phyloP scores from a whole-genome alignment of 257 asterid species.

The Euphrasia confusa region DNA sequence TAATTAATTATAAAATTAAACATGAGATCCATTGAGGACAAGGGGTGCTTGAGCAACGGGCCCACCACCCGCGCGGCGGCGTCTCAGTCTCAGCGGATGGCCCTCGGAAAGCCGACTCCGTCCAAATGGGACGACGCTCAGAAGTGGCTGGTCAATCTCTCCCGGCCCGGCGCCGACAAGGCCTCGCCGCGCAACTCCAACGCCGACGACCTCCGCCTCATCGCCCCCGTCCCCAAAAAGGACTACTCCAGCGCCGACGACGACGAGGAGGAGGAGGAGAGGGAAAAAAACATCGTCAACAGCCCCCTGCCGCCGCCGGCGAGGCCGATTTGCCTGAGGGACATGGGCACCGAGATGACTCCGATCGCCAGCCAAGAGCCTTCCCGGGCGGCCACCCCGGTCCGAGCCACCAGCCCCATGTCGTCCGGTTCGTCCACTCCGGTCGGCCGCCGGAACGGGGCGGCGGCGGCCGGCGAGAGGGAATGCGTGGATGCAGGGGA shows the following conservation, averaged over 20 bases:
- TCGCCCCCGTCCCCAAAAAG: slow-evolving; percentile 51
- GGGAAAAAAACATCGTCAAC: slow-evolving; percentile 60
- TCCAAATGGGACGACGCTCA: slow-evolving; percentile 99
- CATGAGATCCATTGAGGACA: slow-evolving; percentile 80
- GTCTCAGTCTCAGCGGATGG: slow-evolving; percentile 51
- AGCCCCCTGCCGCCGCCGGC: slow-evolving; percentile 44
- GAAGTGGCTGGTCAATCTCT: slow-evolving; percentile 87
- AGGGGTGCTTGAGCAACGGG: slow-evolving; percentile 52
- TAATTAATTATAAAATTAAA: neutral
- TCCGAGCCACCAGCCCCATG: slow-evolving; percentile 56
- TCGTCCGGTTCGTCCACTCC: slow-evolving; percentile 55
- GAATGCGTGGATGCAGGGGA: neutral
- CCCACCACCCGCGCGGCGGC: slow-evolving; percentile 46
- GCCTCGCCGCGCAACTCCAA: slow-evolving; percentile 81
- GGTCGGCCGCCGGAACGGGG: slow-evolving; percentile 32
- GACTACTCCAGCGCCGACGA: neutral
- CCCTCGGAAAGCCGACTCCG: slow-evolving; percentile 80
- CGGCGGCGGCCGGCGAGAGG: neutral
- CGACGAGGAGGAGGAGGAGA: slow-evolving; percentile 36
- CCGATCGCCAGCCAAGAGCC: slow-evolving; percentile 91
- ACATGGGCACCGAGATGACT: slow-evolving; percentile 98
- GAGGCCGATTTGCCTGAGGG: slow-evolving; percentile 74
- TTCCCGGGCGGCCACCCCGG: slow-evolving; percentile 84
- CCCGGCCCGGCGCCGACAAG: slow-evolving; percentile 49
- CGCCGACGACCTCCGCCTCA: slow-evolving; percentile 82